phyloP scores from a whole-genome alignment of 257 asterid species.

The Catharanthus roseus region DNA sequence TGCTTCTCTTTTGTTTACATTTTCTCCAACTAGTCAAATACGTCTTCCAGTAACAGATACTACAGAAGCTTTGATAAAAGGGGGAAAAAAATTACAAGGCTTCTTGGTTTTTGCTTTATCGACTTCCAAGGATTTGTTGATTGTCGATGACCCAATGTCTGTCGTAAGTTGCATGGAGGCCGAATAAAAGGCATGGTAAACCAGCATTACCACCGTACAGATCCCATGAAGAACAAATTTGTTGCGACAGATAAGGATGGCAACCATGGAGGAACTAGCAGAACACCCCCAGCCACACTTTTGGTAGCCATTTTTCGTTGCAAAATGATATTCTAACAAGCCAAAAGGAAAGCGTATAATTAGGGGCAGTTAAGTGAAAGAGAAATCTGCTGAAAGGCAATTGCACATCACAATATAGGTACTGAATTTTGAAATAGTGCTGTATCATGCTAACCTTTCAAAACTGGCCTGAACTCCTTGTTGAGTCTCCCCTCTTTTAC shows the following conservation, averaged over 20 bases:
- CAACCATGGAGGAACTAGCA: slow-evolving; percentile 24
- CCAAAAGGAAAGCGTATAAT: not conserved
- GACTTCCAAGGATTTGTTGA: too few species aligned
- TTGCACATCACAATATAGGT: not conserved
- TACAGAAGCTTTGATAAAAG: too few species aligned
- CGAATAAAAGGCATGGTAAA: slow-evolving; percentile 20
- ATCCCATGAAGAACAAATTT: slow-evolving; percentile 16
- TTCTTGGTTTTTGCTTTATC: too few species aligned
- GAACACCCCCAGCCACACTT: slow-evolving; percentile 21
- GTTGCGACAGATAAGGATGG: slow-evolving; percentile 18
- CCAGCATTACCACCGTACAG: slow-evolving; percentile 18
- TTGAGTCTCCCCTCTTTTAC: slow-evolving; percentile 19
- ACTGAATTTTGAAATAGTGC: not conserved
- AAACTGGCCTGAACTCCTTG: not conserved
- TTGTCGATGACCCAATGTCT: too few species aligned
- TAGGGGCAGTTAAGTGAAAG: not conserved
- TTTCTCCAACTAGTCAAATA: too few species aligned
- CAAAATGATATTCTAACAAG: too few species aligned
- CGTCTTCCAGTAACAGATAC: too few species aligned
- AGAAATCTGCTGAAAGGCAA: not conserved
- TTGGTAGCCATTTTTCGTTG: too few species aligned
- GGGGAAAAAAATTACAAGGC: too few species aligned
- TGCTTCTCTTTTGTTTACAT: too few species aligned
- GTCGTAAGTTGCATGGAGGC: slow-evolving; percentile 21
- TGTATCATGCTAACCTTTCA: not conserved